Evolutionary conservation across 1,139 yeast species (phyloP), one percentile per base, ranked within the genome.

Genomic region (Taphrina communis): DNA sequence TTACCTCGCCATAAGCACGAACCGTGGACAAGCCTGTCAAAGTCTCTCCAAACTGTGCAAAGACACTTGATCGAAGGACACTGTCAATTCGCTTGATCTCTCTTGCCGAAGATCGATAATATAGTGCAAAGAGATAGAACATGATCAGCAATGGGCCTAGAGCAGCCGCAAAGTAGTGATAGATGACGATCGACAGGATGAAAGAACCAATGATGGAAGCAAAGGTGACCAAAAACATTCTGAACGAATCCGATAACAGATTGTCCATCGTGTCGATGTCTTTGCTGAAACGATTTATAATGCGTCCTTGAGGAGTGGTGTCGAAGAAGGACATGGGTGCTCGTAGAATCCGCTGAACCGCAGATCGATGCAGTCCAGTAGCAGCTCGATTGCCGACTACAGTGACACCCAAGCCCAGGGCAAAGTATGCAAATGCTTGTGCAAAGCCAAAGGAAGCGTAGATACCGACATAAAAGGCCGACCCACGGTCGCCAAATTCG

Each of bases 31-130:
- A 80, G 44, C 97, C 97, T 72, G 83, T 83, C 72, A 91, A 80
- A 1, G 89, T 81, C 77, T 91, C 97, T 73, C 87, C 87, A 76
- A 90, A 88, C 74, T 89, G 88, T 72, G 89, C 85, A 80, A 88
- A 90, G 70, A 90, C 92, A 71, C 83, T 82, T 0, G 97, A 90
- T 75, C 97, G 82, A 75, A 88, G 84, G 9, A 85, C 76, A 1
- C 96, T 90, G 76, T 91, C 97, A 74, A 91, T 79, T 74, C 97
- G 85, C 78, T 91, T 91, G 72, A 91, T 80, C 77, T 91, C 97
- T 77, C 96, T 84, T 12, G 93, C 87, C n/a, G 92, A 85, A 68
- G 86, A 88, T 75, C 90, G 90, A 75, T 88, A 90, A 75, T 82
- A 88, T 69, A 83, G 81, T 0, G 90, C 83, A 68, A 88, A 79